Evolutionary conservation across 2,329 filamentous ascomycete species (phyloP), one percentile per base, ranked within the genome.

Genomic region (Orbilia javanica): DNA sequence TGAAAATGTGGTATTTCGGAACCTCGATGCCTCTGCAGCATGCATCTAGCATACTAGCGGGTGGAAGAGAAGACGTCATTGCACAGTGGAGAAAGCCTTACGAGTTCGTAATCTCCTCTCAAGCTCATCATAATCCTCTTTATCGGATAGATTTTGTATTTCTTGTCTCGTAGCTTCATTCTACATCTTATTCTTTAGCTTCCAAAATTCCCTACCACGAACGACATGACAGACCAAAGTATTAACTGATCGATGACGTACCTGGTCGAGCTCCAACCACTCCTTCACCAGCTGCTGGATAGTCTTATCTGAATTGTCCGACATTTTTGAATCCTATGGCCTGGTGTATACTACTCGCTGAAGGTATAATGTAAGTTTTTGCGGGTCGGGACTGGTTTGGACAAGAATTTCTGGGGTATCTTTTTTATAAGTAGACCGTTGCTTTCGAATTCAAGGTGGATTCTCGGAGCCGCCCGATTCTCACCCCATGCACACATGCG

Each of bases 221-320:
- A 34, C 31, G 5, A 10, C 5, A 10, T 4, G 10, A 39, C 39
- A 42, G 13, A 42, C n/a, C n/a, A n/a, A n/a, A n/a, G n/a, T 31
- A 4, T 15, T 42, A 64, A 13, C n/a, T 4, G 4, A 63, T 25
- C n/a, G 22, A 50, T 66, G 46, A 42, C 42, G 11, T 79, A 81
- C 81, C 74, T 79, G 79, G 60, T 82, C 81, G 8, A 82, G 66
- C 53, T 76, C 72, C 57, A 82, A 77, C 81, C 81, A 82, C 46
- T 81, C 68, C n/a, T 73, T n/a, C 34, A 72, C 68, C 0, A 79
- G 55, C 53, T 79, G 48, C 29, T 64, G 46, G 8, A 79, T 62
- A 4, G 68, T 57, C 46, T 71, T 71, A 36, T 66, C 73, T 31
- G 64, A 11, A 20, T 18, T 69, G 11, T 31, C 46, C 18, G 48